Percentiles rank a stretch among this genome's conserved stretches.
Evolutionary conservation across 805 yeast genomes (phyloP).

Genomic region (Yarrowia sp.): DNA sequence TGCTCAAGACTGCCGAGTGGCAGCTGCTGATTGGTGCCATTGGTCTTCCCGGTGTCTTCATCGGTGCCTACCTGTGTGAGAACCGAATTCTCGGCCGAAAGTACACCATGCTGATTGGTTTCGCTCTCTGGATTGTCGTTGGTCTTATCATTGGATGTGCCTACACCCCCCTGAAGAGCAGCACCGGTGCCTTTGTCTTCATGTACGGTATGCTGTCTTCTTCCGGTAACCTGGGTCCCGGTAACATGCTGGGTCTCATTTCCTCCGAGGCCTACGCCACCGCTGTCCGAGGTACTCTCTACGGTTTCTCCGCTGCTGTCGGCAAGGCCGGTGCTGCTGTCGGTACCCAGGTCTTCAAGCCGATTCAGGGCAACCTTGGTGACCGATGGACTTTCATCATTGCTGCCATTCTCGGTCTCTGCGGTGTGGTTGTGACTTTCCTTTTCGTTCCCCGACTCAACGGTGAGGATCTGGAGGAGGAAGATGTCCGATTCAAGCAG

Average conservation of each 20-base stretch:
- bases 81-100: conserved; percentile 64
- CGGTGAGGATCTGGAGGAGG: conserved; percentile 71
- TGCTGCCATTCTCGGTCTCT: conserved; percentile 73
- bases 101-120: conserved; percentile 74
- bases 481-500: conserved; percentile 68
- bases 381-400: conserved; percentile 78
- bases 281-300: conserved; percentile 76
- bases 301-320: conserved; percentile 78
- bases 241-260: conserved; percentile 72
- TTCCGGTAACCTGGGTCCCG: conserved; percentile 79
- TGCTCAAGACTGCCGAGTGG: conserved; percentile 75
- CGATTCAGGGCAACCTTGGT: conserved; percentile 70
- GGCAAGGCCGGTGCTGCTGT: conserved; percentile 89
- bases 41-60: conserved; percentile 73
- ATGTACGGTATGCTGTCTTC: conserved; percentile 77
- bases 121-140: conserved; percentile 70
- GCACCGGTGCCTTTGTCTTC: conserved; percentile 57
- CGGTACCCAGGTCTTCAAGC: conserved; percentile 75
- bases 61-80: conserved; percentile 73
- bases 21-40: conserved; percentile 67
- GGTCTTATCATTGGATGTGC: conserved; percentile 55
- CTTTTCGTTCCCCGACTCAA: conserved; percentile 70
- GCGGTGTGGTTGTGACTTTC: conserved; percentile 66
- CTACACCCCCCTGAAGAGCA: conserved; percentile 46
- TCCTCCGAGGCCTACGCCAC: conserved; percentile 77